Base-by-base conservation (phyloP, 179 eudicot genomes). In the Camellia oleifera region DNA sequence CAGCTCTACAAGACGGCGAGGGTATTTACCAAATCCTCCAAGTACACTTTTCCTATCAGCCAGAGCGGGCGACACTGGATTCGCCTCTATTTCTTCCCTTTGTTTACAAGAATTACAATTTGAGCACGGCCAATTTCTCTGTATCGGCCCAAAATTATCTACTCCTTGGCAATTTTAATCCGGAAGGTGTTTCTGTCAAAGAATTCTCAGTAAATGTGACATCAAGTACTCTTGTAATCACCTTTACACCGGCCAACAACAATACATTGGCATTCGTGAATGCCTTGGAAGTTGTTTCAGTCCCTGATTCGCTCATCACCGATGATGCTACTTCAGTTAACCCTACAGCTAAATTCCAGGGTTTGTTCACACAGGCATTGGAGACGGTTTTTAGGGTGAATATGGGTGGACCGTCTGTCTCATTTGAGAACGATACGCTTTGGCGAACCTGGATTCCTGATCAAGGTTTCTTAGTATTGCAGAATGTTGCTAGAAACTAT, bases 361-460 rank as follows among this genome's bases (percentile, higher is more conserved):
- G 84, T 68, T 80, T 90, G 72, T 46, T 48, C 7, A 4, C 18
- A 1, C 80, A 80, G 58, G 93, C 90, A 20, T 32, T 90, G 18
- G 89, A 88, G 79, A 89, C 88, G 8, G 86, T 89, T 73, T 75
- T 62, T 10, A 83, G 95, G 86, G 83, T 90, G 52, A 92, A 92
- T 64, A 85, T 90, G 89, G 93, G 96, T 11, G 90, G 89, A 10
- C 79, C 84, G 48, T 58, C 75, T n/a, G 89, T 84, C 5, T 65
- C 18, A 3, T 69, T 77, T 54, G 76, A 50, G 48, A 81, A 89
- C 82, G 96, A 92, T 78, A 83, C 88, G 2, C 88, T 90, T 54
- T 85, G 88, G 87, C 78, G 93, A 63, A 85, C 77, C 73, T 92
- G 96, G 96, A 77, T 73, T 75, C 84, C 91, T 3, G 96, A 92